Base-by-base conservation (phyloP, 768 basidiomycete species). In the Lentinula raphanica region DNA sequence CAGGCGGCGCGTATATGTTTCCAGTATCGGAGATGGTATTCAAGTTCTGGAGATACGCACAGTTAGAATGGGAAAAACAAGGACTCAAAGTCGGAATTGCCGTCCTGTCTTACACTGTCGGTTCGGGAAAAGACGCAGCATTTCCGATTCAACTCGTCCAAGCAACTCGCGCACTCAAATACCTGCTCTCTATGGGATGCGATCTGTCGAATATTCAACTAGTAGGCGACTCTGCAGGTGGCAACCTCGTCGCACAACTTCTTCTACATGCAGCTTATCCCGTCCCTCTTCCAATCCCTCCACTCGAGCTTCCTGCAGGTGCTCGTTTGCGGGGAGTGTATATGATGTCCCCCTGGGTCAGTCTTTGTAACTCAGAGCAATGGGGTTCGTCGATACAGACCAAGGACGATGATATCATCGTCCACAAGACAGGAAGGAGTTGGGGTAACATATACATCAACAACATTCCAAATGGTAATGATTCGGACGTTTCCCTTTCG, bases 271-370 rank as follows among this genome's bases (percentile, higher is more conserved):
- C 60, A 11, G 60, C 66, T 12, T 64, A 67, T 59, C 65, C 60
- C 3, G 31, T 58, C 21, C 58, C 62, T 6, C 27, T 25, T n/a
- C 19, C 29, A 9, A 28, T 62, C n/a, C 35, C 51, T 25, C 62
- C 58, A 27, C 35, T 74, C 17, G 48, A 59, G 2, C 62, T 71
- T 13, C 39, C 61, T 15, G 11, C 40, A 28, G 40, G 44, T 9
- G 44, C 56, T 6, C 65, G 68, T 11, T 53, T 77, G 25, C 63
- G 68, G 28, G 71, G 72, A 2, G 67, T 65, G 3, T 73, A 67
- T 55, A 62, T 76, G 55, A 71, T 77, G 62, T 78, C 77, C 9
- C 62, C 65, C 6, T 68, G 63, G 66, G 50, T 62, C 15, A 35
- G 32, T 23, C 38, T 27, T 13, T 54, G 28, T 5, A 27, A 62